Evolutionary conservation across 1,284 basidiomycete species (phyloP), one percentile per base, ranked within the genome.

Genomic region (Moesziomyces antarcticus): DNA sequence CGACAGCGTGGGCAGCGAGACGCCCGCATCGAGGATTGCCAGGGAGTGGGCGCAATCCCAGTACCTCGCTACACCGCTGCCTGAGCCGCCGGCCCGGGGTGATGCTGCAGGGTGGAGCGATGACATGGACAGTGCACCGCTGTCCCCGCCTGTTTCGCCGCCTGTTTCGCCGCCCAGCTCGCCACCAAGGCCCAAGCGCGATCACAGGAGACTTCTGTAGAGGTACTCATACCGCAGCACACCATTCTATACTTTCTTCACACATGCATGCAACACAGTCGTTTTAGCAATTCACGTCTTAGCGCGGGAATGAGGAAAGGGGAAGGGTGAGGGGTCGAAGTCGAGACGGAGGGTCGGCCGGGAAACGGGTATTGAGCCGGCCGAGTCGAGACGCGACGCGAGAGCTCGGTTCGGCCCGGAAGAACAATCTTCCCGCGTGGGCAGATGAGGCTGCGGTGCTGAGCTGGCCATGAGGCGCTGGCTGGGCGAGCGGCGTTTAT

Each of bases 41-140:
- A 46, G 72, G 16, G 72, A 74, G 16, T 74, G 72, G 72, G 55
- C 66, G 6, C 58, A 57, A 42, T 56, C 62, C 7, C 72, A 74
- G 41, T 68, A 68, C 35, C 14, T 55, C 16, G 45, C 44, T 1
- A 21, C 50, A n/a, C 50, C 54, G 8, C 33, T 65, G 47, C 62
- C 62, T 1, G 44, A 54, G 10, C 60, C 67, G 6, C 67, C 58
- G 2, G 30, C 41, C 13, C 20, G 22, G 37, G 47, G 27, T 14
- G 59, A 21, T 21, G 20, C 20, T 20, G 42, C 22, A 24, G 30
- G 11, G 35, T 47, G 18, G n/a, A 14, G 0, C 5, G 20, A 14
- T 9, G 18, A 21, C 22, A 18, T 21, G 37, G 16, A 16, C 3
- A 18, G 37, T 11, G 16, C 13, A 40, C 30, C 30, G 30, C 30